phyloP scores from a whole-genome alignment of 345 rosid genomes.

The Trapa bicornis region DNA sequence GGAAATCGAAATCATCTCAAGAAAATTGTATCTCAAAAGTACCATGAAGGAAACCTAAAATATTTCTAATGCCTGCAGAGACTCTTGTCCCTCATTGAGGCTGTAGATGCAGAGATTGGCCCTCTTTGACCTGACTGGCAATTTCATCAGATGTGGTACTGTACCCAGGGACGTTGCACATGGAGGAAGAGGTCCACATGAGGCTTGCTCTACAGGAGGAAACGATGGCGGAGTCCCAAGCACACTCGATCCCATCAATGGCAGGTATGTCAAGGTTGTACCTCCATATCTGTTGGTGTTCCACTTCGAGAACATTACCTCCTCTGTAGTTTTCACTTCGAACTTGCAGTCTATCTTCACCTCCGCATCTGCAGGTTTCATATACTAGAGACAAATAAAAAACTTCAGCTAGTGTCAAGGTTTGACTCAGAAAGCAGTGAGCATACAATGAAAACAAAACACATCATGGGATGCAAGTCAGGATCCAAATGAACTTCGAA shows the following conservation, averaged over 20 bases:
- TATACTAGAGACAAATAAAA: not conserved
- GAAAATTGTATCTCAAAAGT: not conserved
- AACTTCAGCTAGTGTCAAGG: not conserved
- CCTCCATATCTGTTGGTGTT: slow-evolving; percentile 61
- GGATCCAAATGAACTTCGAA: not conserved
- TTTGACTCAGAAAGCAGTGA: not conserved
- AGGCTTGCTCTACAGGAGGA: slow-evolving; percentile 68
- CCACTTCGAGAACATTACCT: slow-evolving; percentile 59
- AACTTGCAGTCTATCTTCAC: slow-evolving; percentile 76
- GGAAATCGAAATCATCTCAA: not conserved
- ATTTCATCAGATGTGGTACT: slow-evolving; percentile 63
- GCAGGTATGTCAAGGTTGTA: slow-evolving; percentile 70
- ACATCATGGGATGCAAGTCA: not conserved
- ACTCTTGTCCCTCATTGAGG: slow-evolving; percentile 33
- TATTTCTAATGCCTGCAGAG: slow-evolving; percentile 33
- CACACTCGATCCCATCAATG: slow-evolving; percentile 61
- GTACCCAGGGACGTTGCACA: slow-evolving; percentile 78
- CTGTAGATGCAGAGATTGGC: slow-evolving; percentile 71
- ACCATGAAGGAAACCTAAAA: not conserved
- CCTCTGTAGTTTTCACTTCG: slow-evolving; percentile 52
- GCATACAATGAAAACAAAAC: not conserved
- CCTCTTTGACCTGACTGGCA: slow-evolving; percentile 43
- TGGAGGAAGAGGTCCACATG: slow-evolving; percentile 36
- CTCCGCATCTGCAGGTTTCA: slow-evolving; percentile 47
- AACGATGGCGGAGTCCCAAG: slow-evolving; percentile 42